Conservation (phyloP, 352 stramenopile genomes). For the Thraustochytrium sp. region DNA sequence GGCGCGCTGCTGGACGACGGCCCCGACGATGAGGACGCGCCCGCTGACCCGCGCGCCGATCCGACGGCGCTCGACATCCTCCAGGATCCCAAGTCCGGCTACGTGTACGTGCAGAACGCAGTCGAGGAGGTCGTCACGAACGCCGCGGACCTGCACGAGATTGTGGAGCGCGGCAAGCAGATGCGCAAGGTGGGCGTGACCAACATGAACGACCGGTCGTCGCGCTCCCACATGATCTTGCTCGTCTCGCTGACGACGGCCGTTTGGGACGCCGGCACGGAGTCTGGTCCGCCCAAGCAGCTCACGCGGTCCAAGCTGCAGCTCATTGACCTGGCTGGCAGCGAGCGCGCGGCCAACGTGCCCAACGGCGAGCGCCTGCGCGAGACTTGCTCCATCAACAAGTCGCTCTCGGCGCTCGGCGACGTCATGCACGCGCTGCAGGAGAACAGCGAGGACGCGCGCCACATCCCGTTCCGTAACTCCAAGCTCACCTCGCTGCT, state of each 20-base stretch:
- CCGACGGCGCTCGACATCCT: slow-evolving; percentile 82
- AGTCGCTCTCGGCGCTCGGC: slow-evolving; percentile 62
- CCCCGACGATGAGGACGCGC: slow-evolving; percentile 47
- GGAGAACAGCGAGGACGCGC: slow-evolving; percentile 60
- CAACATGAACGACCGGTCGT: slow-evolving; percentile 96
- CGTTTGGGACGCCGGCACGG: slow-evolving; percentile 51
- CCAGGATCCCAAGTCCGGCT: slow-evolving; percentile 84
- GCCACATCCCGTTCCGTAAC: slow-evolving; percentile 81
- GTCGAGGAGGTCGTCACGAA: slow-evolving; percentile 84
- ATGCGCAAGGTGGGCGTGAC: slow-evolving; percentile 88
- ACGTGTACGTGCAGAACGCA: slow-evolving; percentile 92
- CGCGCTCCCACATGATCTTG: slow-evolving; percentile 95
- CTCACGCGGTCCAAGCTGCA: slow-evolving; percentile 47
- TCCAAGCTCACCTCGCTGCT: slow-evolving; percentile 80
- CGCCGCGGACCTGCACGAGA: slow-evolving; percentile 75
- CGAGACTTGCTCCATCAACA: slow-evolving; percentile 87
- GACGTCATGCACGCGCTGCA: slow-evolving; percentile 58
- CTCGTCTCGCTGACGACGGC: slow-evolving; percentile 84
- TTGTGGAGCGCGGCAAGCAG: slow-evolving; percentile 89
- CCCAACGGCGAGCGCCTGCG: slow-evolving; percentile 72
- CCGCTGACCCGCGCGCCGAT: slow-evolving; percentile 66
- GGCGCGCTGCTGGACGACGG: not conserved
- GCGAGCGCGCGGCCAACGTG: slow-evolving; percentile 76
- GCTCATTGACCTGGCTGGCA: slow-evolving; percentile 79
- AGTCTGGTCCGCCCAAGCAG: not conserved